These are phyloP conservation scores for Neofusicoccum ribis DNA, from an alignment of 2,329 filamentous ascomycete species.

Conservation along the genomic window DNA sequence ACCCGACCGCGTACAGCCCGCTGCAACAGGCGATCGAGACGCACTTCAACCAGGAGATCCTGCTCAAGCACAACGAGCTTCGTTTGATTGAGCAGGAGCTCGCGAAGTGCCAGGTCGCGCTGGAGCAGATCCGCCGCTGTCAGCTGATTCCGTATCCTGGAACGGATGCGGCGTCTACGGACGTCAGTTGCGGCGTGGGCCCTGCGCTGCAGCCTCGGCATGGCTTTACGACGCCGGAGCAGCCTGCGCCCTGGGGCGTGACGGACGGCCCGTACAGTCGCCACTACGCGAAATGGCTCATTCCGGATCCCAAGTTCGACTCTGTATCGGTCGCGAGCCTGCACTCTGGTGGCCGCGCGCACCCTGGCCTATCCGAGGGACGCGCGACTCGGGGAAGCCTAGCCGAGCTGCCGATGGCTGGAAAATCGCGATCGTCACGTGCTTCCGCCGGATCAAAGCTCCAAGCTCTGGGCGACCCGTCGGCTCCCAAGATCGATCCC, in stretches of 20 bases:
- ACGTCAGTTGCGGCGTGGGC: slow-evolving; percentile 74
- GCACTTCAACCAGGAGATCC: slow-evolving; percentile 86
- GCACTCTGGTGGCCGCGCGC: slow-evolving; percentile 36
- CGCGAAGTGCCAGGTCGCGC: slow-evolving; percentile 88
- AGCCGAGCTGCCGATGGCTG: slow-evolving; percentile 51
- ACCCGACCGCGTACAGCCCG: slow-evolving; percentile 47
- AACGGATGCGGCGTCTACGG: slow-evolving; percentile 63
- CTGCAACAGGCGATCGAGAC: slow-evolving; percentile 75
- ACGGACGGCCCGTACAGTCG: slow-evolving; percentile 89
- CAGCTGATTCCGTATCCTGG: slow-evolving; percentile 88
- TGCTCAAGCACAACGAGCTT: slow-evolving; percentile 92
- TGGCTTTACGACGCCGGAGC: slow-evolving; percentile 68
- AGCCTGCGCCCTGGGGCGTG: slow-evolving; percentile 87
- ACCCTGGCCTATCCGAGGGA: slow-evolving; percentile 57
- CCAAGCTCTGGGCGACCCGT: slow-evolving; percentile 43
- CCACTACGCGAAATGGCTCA: slow-evolving; percentile 94
- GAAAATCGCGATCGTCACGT: slow-evolving; percentile 59
- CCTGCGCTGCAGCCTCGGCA: slow-evolving; percentile 63
- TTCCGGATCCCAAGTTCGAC: slow-evolving; percentile 85
- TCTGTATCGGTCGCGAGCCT: slow-evolving; percentile 41
- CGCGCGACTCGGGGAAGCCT: slow-evolving; percentile 78
- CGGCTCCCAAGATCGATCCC: slow-evolving; percentile 67
- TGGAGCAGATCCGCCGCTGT: slow-evolving; percentile 92
- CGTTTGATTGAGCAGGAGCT: slow-evolving; percentile 94
- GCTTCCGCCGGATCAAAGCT: slow-evolving; percentile 52